Evolutionary conservation across 78 protist species (phyloP).

Genomic region (Chrysochromulina tobinii): DNA sequence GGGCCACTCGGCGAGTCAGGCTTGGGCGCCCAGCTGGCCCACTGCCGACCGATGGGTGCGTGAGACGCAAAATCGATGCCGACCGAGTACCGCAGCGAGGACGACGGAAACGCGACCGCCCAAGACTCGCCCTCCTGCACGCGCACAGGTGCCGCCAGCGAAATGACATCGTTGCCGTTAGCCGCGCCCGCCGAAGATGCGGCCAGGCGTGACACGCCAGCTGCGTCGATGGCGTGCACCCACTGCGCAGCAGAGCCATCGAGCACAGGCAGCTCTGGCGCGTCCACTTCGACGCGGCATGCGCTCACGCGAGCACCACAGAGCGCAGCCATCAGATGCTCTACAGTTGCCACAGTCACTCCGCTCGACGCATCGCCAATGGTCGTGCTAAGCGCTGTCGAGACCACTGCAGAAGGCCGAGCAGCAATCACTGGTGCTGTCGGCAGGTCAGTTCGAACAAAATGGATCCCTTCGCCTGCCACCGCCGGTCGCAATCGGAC

Average conservation of each 20-base stretch:
- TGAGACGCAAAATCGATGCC: neutral
- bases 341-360: neutral
- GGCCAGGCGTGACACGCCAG: neutral
- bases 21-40: neutral
- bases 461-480: neutral
- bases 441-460: neutral
- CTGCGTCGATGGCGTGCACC: neutral
- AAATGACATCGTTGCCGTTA: neutral
- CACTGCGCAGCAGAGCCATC: neutral
- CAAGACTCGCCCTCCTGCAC: neutral
- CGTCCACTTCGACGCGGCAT: neutral
- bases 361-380: neutral
- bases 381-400: neutral
- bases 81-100: neutral
- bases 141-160: neutral
- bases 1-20: too few relatives aligned
- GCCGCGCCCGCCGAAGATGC: neutral
- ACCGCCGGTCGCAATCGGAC: neutral
- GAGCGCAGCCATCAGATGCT: constrained; percentile 26
- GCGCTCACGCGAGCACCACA: neutral
- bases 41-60: neutral
- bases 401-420: neutral
- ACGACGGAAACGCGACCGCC: neutral
- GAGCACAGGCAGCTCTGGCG: neutral
- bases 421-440: too few relatives aligned